phyloP scores from a whole-genome alignment of 352 stramenopile genomes.

The Globisporangium cystogenes region DNA sequence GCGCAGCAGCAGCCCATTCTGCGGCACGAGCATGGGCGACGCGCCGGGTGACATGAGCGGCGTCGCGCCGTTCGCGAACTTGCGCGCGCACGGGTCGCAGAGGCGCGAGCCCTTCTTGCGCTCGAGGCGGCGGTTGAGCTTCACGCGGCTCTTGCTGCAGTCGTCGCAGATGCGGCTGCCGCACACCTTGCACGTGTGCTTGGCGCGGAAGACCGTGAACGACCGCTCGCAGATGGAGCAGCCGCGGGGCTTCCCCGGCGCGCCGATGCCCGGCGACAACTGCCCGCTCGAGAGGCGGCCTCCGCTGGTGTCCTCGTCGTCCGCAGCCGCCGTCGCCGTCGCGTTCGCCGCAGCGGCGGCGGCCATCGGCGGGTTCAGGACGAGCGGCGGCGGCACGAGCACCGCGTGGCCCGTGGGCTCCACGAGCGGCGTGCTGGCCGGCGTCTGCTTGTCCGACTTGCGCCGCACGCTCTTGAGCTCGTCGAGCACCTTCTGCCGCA shows the following conservation, averaged over 20 bases:
- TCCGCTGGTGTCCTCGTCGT: constrained; percentile 1
- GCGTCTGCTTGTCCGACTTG: constrained; percentile 21
- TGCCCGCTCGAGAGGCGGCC: constrained; percentile 5
- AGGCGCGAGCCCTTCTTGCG: constrained; percentile 66
- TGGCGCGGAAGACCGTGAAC: constrained; percentile 73
- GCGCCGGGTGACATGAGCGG: constrained; percentile 19
- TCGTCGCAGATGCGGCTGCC: constrained; percentile 70
- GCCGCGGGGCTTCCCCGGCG: constrained; percentile 14
- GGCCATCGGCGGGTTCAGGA: constrained; percentile 17
- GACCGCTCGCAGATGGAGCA: constrained; percentile 66
- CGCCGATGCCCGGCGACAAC: constrained; percentile 8
- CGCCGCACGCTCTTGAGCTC: constrained; percentile 60
- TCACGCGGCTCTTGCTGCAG: constrained; percentile 79
- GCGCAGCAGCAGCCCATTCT: constrained; percentile 9
- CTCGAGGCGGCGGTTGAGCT: constrained; percentile 59
- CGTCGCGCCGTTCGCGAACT: constrained; percentile 34
- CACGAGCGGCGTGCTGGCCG: constrained; percentile 17
- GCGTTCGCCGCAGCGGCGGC: too few relatives aligned
- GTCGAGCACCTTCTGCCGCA: constrained; percentile 58
- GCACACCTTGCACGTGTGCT: constrained; percentile 80
- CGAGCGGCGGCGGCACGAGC: constrained; percentile 18
- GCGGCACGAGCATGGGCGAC: constrained; percentile 19
- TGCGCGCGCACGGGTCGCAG: constrained; percentile 64
- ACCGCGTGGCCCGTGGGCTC: constrained; percentile 12
- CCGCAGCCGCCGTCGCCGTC: too few relatives aligned